phyloP scores from a whole-genome alignment of 345 rosid species.

The Citrus trifoliata region DNA sequence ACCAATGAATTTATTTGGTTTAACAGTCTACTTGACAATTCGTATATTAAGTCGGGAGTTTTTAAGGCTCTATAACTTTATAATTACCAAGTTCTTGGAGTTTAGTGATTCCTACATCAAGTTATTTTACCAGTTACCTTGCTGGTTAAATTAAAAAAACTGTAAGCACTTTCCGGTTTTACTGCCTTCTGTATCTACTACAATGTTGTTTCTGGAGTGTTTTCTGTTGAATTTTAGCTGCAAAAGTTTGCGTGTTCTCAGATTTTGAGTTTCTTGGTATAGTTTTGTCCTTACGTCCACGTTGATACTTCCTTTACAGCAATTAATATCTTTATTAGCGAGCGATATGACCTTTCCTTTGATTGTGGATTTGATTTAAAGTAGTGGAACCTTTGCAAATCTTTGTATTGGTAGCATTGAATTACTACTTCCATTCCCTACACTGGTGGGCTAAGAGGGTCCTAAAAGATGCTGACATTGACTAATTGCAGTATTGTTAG shows the following conservation, averaged over 20 bases:
- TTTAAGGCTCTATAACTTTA: neutral
- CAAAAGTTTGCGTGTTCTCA: no score
- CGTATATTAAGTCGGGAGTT: neutral
- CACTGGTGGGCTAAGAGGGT: neutral
- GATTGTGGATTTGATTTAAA: neutral
- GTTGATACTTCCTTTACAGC: neutral
- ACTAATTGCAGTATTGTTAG: neutral
- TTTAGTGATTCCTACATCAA: neutral
- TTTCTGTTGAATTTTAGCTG: neutral
- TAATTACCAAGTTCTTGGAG: neutral
- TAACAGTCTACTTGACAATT: neutral
- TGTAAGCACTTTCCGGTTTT: neutral
- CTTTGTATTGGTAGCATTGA: neutral
- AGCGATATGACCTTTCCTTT: neutral
- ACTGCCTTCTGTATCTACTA: neutral
- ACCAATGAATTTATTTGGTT: neutral
- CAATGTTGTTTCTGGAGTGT: neutral
- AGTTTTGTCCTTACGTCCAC: neutral
- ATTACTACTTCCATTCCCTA: neutral
- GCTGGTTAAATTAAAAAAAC: neutral
- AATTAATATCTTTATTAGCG: neutral
- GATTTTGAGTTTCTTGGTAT: neutral
- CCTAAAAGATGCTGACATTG: neutral
- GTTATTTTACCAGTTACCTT: neutral
- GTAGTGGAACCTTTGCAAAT: neutral